Percentiles rank a stretch among this genome's conserved stretches.
These are phyloP conservation scores for Deakozyma indianensis DNA, from an alignment of 805 yeast genomes.

Conservation along the genomic window DNA sequence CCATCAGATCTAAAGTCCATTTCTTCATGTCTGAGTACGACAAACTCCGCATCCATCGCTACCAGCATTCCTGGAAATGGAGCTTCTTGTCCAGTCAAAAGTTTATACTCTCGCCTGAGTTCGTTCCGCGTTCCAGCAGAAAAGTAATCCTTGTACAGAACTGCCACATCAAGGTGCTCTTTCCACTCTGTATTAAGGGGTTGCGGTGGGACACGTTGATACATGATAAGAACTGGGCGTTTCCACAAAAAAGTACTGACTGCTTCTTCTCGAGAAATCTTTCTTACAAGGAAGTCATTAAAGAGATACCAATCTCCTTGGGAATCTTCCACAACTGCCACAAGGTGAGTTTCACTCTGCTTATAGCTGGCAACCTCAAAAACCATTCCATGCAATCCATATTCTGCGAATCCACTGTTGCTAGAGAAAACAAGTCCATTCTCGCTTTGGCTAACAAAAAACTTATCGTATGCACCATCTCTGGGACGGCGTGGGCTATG, in stretches of 20 bases:
- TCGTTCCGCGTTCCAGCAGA: constrained; percentile 51
- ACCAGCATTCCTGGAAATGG: constrained; percentile 64
- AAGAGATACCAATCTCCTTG: constrained; percentile 56
- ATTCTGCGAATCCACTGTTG: constrained; percentile 8
- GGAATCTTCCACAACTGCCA: constrained; percentile 19
- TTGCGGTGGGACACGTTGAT: constrained; percentile 29
- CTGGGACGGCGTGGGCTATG: neutral
- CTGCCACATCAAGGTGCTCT: constrained; percentile 38
- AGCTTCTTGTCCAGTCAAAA: constrained; percentile 54
- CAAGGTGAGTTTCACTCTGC: constrained; percentile 20
- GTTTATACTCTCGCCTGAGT: constrained; percentile 45
- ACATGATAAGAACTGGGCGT: constrained; percentile 57
- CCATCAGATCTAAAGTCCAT: constrained; percentile 70
- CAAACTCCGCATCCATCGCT: constrained; percentile 97
- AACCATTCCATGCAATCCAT: constrained; percentile 21
- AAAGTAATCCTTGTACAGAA: constrained; percentile 63
- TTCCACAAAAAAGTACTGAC: constrained; percentile 68
- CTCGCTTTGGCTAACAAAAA: neutral
- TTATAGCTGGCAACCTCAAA: constrained; percentile 18
- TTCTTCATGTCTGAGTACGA: constrained; percentile 61
- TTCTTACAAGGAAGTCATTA: constrained; percentile 80
- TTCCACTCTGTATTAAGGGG: constrained; percentile 29
- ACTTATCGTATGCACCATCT: neutral
- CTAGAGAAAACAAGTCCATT: neutral
- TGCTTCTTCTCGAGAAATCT: constrained; percentile 63